Evolutionary conservation across 805 yeast genomes (phyloP), one percentile per base, ranked within the genome.

Genomic region (Saccharomycopsis babjevae): DNA sequence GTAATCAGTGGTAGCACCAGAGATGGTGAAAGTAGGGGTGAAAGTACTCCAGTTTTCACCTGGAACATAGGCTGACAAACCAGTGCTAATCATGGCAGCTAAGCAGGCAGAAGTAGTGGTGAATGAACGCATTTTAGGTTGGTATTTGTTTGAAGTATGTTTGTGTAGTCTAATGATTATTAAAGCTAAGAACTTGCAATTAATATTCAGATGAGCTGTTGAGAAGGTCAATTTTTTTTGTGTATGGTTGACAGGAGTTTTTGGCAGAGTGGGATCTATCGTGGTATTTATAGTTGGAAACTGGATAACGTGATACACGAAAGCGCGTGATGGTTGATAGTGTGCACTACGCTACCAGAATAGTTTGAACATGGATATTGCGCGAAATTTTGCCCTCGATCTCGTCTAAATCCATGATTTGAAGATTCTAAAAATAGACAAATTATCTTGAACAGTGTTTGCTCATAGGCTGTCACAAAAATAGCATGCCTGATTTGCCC

Each of bases 21-120:
- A 59, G 69, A 70, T 74, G 55, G 77, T 73, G 58, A 73, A 69
- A 38, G 68, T 65, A 67, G 79, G 79, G 20, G 78, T 76, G 68
- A 76, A 68, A 64, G 79, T 76, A 54, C 75, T 64, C 79, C 79
- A 76, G 64, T 76, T 43, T 30, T 56, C 52, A 20, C 52, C 36
- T 50, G 87, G 88, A 66, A 83, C 82, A 67, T 80, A 80, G 62
- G 89, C 89, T 58, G 87, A 86, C 58, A 78, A 59, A 39, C 84
- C 77, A 18, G 77, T 62, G n/a, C 82, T 71, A 59, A 79, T 77
- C 50, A 82, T 69, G 66, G 82, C 74, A 46, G 52, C 52, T 22
- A 46, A 46, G 16, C 52, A 46, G 28, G 52, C 25, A 22, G 52
- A 46, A 79, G 76, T 62, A 78, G 78, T 52, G 76, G 78, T 54